Evolutionary conservation across 1,284 basidiomycete species (phyloP).

Genomic region (Xerocomus subilludens): DNA sequence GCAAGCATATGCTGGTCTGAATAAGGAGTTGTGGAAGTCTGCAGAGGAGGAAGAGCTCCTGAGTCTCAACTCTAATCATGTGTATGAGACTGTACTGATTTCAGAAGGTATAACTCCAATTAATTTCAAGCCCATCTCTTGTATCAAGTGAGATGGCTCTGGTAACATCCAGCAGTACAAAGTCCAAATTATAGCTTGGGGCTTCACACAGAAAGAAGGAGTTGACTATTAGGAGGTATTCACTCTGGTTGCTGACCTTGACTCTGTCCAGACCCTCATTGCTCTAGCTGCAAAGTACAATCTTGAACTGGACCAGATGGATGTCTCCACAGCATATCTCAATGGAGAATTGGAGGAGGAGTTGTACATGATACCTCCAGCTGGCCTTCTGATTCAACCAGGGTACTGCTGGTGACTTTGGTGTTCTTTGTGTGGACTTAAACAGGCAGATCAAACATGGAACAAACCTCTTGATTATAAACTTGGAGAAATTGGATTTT

Average conservation of each 20-base stretch:
- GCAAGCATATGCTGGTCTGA: too few relatives aligned
- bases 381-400: too few relatives aligned
- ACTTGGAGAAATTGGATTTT: too few relatives aligned
- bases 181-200: background rate
- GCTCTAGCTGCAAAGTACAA: background rate
- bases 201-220: conserved; percentile 6
- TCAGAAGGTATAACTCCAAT: too few relatives aligned
- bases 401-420: too few relatives aligned
- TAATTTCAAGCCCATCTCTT: background rate
- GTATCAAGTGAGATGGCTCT: background rate
- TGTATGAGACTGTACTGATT: background rate
- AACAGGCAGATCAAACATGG: too few relatives aligned
- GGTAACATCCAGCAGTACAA: background rate
- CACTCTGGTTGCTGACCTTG: background rate
- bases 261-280: background rate
- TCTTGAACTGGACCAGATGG: conserved; percentile 10
- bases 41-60: too few relatives aligned
- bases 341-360: conserved; percentile 4
- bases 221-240: conserved; percentile 6
- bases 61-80: background rate
- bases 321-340: conserved; percentile 3
- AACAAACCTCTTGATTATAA: too few relatives aligned
- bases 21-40: too few relatives aligned
- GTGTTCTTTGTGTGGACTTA: too few relatives aligned
- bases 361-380: background rate